Evolutionary conservation across 1,284 basidiomycete genomes (phyloP).

Genomic region (Exobasidium cylindrosporum): DNA sequence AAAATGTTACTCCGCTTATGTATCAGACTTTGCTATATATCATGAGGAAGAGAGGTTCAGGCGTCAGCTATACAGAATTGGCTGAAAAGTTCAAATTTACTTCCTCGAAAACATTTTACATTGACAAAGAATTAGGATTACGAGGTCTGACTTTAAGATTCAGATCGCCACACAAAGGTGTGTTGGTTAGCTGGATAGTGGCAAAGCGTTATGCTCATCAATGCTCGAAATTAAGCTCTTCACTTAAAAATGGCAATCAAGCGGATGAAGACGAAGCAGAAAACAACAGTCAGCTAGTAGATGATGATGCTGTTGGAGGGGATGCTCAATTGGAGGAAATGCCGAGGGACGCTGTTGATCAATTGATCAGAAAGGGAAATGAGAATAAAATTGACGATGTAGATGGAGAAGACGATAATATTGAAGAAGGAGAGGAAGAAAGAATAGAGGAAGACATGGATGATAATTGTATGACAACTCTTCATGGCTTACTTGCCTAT

Average conservation of each 20-base stretch:
- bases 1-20: neutral
- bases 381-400: neutral
- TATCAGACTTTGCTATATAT: neutral
- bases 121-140: neutral
- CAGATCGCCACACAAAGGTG: neutral
- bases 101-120: neutral
- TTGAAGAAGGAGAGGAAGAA: neutral
- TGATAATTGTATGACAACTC: neutral
- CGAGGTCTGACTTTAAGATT: neutral
- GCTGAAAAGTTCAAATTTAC: neutral
- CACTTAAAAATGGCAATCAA: neutral
- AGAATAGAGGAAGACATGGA: neutral
- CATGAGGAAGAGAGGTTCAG: neutral
- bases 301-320: neutral
- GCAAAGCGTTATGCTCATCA: neutral
- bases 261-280: constrained; percentile 2
- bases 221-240: neutral
- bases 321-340: neutral
- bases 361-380: neutral
- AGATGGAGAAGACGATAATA: neutral
- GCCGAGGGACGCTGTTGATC: neutral
- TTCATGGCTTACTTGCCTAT: neutral
- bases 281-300: neutral
- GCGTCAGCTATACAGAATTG: neutral
- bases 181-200: neutral